Percentiles rank a stretch among this genome's conserved stretches.
phyloP scores from a whole-genome alignment of 257 asterid species.

The Agastache rugosa region DNA sequence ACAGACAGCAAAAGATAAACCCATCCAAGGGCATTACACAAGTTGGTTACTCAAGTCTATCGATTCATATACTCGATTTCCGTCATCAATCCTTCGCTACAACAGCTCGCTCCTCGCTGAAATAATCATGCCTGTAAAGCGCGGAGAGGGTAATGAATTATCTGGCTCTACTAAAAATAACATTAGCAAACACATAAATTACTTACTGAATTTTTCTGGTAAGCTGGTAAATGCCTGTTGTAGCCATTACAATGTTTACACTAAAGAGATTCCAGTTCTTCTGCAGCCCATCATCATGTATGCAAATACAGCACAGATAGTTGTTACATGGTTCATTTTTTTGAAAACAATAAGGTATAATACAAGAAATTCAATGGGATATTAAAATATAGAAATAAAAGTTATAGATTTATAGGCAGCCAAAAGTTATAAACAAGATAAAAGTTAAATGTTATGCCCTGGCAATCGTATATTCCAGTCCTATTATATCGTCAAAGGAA shows the following conservation, averaged over 20 bases:
- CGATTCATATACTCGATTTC: slow-evolving; percentile 19
- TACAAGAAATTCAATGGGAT: background rate
- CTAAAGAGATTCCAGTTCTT: slow-evolving; percentile 93
- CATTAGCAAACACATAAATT: background rate
- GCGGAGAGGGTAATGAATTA: background rate
- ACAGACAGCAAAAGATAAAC: background rate
- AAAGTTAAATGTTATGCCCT: background rate
- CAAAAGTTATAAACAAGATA: background rate
- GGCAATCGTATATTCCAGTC: background rate
- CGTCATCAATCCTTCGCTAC: slow-evolving; percentile 69
- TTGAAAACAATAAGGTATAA: background rate
- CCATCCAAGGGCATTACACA: slow-evolving; percentile 16
- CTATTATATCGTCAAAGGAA: background rate
- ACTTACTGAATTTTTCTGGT: slow-evolving; percentile 72
- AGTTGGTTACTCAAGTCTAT: background rate
- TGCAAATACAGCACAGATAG: background rate
- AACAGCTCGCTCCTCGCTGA: slow-evolving; percentile 56
- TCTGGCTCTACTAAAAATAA: background rate
- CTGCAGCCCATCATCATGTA: slow-evolving; percentile 57
- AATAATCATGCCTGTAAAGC: slow-evolving; percentile 73
- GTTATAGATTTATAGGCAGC: background rate
- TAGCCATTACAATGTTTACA: slow-evolving; percentile 88
- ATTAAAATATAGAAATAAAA: background rate
- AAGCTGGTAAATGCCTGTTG: slow-evolving; percentile 89
- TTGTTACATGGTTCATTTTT: background rate